These are phyloP conservation scores for Gymnopilus junonius DNA, from an alignment of 768 basidiomycete genomes.

Conservation along the genomic window DNA sequence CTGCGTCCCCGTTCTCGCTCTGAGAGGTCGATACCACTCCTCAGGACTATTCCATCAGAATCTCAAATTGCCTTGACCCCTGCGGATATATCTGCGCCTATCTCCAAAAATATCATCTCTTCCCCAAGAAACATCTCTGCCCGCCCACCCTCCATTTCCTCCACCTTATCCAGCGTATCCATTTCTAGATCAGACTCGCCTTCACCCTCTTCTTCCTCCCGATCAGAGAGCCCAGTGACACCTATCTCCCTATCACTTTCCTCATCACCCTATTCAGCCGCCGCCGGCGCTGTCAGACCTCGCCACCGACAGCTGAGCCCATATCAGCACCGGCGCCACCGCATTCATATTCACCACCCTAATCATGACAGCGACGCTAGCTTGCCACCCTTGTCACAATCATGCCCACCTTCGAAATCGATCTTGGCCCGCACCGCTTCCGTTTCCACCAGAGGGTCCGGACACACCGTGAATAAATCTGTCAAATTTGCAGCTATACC, in stretches of 20 bases:
- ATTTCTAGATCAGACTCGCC: conserved; percentile 13
- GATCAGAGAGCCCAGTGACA: conserved; percentile 30
- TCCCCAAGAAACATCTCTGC: conserved; percentile 23
- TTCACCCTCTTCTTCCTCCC: conserved; percentile 31
- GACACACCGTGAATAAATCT: conserved; percentile 47
- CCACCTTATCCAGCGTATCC: conserved; percentile 32
- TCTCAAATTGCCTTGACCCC: conserved; percentile 32
- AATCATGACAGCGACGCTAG: conserved; percentile 12
- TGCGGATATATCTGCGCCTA: conserved; percentile 23
- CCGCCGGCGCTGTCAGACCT: conserved; percentile 2
- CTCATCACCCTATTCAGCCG: conserved; percentile 16
- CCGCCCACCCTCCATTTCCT: conserved; percentile 32
- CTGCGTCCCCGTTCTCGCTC: conserved; percentile 40
- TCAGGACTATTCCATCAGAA: conserved; percentile 39
- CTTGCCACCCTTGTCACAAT: conserved; percentile 26
- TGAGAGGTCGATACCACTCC: conserved; percentile 34
- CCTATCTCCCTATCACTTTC: conserved; percentile 27
- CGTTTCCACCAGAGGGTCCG: conserved; percentile 45
- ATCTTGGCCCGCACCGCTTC: conserved; percentile 62
- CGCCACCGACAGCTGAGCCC: conserved; percentile 19
- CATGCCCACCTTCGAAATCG: conserved; percentile 53
- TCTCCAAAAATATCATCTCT: conserved; percentile 24
- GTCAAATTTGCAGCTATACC: conserved; percentile 76
- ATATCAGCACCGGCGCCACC: conserved; percentile 27
- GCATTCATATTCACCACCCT: conserved; percentile 6